Conservation (phyloP, 2,329 filamentous ascomycete species). For the Trichoderma polysporum region DNA sequence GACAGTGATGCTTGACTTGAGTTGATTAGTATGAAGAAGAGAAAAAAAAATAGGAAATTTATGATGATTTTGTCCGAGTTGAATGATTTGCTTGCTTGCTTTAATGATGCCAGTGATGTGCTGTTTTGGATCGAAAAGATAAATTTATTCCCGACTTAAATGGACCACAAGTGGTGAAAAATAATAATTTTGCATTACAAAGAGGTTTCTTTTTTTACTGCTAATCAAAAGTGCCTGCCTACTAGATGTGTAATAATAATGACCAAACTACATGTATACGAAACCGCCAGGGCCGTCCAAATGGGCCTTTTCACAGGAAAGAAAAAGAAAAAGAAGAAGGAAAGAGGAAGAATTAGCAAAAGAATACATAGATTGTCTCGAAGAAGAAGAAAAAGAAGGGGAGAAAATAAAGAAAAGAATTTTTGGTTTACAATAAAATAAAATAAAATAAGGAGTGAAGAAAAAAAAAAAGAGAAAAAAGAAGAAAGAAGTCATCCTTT, state of each 20-base stretch:
- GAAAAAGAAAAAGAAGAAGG: neutral
- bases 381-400: neutral
- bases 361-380: neutral
- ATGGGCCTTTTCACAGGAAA: neutral
- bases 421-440: constrained; percentile 1
- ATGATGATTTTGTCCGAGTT: neutral
- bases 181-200: constrained; percentile 1
- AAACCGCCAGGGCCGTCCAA: constrained; percentile 6
- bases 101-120: neutral
- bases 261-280: neutral
- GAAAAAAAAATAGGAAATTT: neutral
- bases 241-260: neutral
- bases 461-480: neutral
- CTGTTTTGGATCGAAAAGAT: neutral
- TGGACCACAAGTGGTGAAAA: too few species aligned
- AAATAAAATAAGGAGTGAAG: neutral
- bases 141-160: too few species aligned
- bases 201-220: neutral
- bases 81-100: neutral
- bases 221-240: neutral
- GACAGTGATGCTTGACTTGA: neutral
- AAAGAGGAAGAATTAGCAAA: neutral
- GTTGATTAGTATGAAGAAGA: constrained; percentile 7
- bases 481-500: neutral
- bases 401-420: neutral